A percentile compares a stretch with the other conserved stretches of the same genome.
Conservation (phyloP, 768 basidiomycete genomes). For the Saitozyma sp. region DNA sequence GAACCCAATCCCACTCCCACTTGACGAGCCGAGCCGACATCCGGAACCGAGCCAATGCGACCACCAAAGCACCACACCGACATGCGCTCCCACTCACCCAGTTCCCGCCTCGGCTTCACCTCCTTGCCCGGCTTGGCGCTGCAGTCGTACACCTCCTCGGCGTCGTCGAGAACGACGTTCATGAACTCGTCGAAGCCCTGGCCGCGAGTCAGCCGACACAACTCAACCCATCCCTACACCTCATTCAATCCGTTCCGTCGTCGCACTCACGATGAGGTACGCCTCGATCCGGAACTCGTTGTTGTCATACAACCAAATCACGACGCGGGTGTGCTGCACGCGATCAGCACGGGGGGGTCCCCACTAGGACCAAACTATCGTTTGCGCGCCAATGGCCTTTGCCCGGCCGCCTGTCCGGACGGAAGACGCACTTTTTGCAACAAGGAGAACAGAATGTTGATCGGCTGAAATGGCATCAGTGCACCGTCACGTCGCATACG, state of each 20-base stretch:
- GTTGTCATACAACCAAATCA: constrained; percentile 96
- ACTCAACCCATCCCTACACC: too few species aligned
- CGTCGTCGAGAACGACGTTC: constrained; percentile 94
- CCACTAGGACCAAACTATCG: constrained; percentile 4
- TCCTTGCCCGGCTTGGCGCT: constrained; percentile 61
- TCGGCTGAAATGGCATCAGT: constrained; percentile 23
- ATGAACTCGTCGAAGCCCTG: constrained; percentile 99
- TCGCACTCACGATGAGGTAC: constrained; percentile 71
- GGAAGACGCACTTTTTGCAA: constrained; percentile 26
- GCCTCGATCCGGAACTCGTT: constrained; percentile 95
- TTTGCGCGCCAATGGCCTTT: constrained; percentile 4
- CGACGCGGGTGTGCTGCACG: constrained; percentile 72
- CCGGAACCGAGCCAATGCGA: too few species aligned
- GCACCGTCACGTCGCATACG: too few species aligned
- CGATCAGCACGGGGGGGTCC: too few species aligned
- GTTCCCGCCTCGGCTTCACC: constrained; percentile 74
- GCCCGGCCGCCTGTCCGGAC: background rate
- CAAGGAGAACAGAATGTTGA: constrained; percentile 43
- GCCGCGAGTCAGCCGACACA: background rate
- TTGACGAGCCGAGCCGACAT: constrained; percentile 7
- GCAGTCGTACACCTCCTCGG: constrained; percentile 78
- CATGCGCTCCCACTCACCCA: constrained; percentile 61
- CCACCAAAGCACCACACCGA: too few species aligned
- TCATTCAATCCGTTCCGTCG: background rate
- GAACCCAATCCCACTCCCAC: background rate